Base-by-base conservation (phyloP, 257 asterid species). In the Capsicum baccatum region DNA sequence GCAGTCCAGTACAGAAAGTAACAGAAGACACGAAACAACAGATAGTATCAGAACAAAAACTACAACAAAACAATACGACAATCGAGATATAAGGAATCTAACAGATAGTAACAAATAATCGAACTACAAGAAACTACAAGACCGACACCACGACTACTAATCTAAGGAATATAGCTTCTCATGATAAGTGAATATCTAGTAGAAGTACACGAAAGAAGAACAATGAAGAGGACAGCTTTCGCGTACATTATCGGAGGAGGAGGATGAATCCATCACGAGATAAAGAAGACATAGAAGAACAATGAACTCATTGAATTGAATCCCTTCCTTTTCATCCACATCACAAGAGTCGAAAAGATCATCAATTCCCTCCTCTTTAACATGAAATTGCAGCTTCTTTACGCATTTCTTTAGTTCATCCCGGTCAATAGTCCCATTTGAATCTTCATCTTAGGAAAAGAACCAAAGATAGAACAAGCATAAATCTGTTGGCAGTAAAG, bases 271-370 rank as follows among this genome's bases (percentile, higher is more conserved):
- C 69, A 26, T 59, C 81, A 88, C 89, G 85, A 90, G 84, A 90
- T 88, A 88, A 50, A 82, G 80, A 59, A 90, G 89, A 70, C 90
- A 91, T 11, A 90, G 84, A 84, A 91, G 90, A 83, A 88, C 93
- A 66, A 88, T 90, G 52, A 91, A 90, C 92, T 89, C 94, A 0
- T 87, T 89, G 80, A 91, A 87, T 64, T 89, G 91, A 26, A 26
- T 26, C 26, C 26, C 26, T 26, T 26, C 26, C 26, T 26, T 26
- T 26, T 26, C 26, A 26, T 26, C 26, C 26, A 26, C 26, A 26
- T 26, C 26, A 26, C 26, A 26, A 26, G 26, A 26, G 26, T 26
- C 26, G 1, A 26, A 26, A 26, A 26, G 26, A 26, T 26, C 26
- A 26, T 26, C 26, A 26, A 26, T 26, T 26, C 1, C 26, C 26